phyloP scores from a whole-genome alignment of 345 rosid species.

The Hirschfeldia incana region DNA sequence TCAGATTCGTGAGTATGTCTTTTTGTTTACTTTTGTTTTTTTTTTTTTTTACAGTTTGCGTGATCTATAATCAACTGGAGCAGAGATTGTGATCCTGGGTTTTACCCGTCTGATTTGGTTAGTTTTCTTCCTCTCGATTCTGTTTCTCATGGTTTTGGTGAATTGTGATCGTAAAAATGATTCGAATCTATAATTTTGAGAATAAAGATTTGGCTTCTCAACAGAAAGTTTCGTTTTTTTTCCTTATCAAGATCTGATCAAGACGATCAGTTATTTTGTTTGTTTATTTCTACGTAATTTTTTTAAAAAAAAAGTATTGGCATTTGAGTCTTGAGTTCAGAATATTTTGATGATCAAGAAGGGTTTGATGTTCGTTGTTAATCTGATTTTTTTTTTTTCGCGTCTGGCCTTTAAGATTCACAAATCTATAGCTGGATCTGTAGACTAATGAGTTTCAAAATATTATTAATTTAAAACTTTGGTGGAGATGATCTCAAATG shows the following conservation, averaged over 20 bases:
- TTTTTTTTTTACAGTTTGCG: background rate
- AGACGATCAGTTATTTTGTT: background rate
- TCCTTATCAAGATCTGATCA: conserved; percentile 49
- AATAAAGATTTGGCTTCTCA: conserved; percentile 12
- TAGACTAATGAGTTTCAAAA: background rate
- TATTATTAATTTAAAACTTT: conserved; percentile 14
- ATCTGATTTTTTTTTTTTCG: conserved; percentile 17
- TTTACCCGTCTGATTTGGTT: conserved; percentile 33
- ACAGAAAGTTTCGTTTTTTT: background rate
- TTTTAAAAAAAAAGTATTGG: background rate
- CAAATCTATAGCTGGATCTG: conserved; percentile 5
- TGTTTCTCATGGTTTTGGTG: conserved; percentile 12
- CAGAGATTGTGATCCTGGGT: too few species aligned
- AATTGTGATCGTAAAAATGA: background rate
- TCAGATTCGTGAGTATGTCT: conserved; percentile 13
- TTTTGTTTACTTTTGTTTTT: background rate
- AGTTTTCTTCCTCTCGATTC: conserved; percentile 21
- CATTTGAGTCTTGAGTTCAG: background rate
- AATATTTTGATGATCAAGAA: background rate
- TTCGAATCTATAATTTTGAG: conserved; percentile 21
- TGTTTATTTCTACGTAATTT: conserved; percentile 18
- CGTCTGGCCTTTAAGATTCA: conserved; percentile 8
- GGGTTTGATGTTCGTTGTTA: conserved; percentile 31
- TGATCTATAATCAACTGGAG: too few species aligned
- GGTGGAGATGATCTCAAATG: conserved; percentile 42